These are phyloP conservation scores for Thraustotheca clavata DNA, from an alignment of 352 stramenopile genomes.

Conservation along the genomic window DNA sequence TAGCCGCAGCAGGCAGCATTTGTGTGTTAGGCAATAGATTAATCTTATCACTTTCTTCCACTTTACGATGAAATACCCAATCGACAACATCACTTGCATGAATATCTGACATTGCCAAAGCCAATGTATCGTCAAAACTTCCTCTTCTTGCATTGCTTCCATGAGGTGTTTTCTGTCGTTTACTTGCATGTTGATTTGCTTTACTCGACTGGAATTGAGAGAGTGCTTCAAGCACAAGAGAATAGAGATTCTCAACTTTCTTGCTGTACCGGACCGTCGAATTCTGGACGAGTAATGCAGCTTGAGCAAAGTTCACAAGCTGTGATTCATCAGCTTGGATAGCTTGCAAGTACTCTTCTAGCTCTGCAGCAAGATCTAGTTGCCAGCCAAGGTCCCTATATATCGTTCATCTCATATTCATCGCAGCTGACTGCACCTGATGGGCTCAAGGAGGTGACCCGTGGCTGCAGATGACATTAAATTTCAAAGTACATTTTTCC, in stretches of 20 bases:
- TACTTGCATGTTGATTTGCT: conserved; percentile 44
- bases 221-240: conserved; percentile 86
- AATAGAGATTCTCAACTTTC: conserved; percentile 94
- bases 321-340: conserved; percentile 48
- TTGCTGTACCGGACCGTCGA: conserved; percentile 90
- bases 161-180: conserved; percentile 23
- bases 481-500: background rate
- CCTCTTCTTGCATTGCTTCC: conserved; percentile 38
- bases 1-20: conserved; percentile 21
- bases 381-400: conserved; percentile 85
- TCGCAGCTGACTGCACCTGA: conserved; percentile 33
- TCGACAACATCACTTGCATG: conserved; percentile 23
- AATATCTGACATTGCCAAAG: conserved; percentile 31
- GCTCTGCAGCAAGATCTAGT: conserved; percentile 82
- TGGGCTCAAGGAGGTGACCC: conserved; percentile 70
- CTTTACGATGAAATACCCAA: conserved; percentile 2
- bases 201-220: conserved; percentile 48
- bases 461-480: background rate
- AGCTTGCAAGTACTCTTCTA: conserved; percentile 88
- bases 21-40: conserved; percentile 36
- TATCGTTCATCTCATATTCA: background rate
- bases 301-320: conserved; percentile 90
- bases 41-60: conserved; percentile 41
- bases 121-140: conserved; percentile 35
- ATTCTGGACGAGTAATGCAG: conserved; percentile 90